Percentiles rank a stretch among this genome's conserved stretches.
Evolutionary conservation across 2,329 filamentous ascomycete genomes (phyloP).

Genomic region (Pyricularia sp.): DNA sequence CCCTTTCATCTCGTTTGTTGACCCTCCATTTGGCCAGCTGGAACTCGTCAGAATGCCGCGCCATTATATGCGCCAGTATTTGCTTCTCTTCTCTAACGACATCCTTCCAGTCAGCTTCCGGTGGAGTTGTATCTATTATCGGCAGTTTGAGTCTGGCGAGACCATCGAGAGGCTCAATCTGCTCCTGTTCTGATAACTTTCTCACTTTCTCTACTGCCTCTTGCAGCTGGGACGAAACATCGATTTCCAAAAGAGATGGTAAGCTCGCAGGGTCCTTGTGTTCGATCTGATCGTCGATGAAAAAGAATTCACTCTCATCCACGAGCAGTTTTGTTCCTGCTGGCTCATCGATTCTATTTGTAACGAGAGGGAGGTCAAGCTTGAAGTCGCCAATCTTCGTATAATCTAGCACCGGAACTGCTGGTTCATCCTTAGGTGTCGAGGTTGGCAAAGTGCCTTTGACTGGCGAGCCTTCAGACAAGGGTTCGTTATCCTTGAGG

Average conservation of each 20-base stretch:
- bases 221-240: neutral
- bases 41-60: neutral
- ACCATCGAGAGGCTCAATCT: constrained; percentile 3
- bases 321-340: neutral
- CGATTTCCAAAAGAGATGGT: neutral
- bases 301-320: neutral
- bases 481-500: neutral
- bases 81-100: neutral
- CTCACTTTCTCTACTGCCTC: neutral
- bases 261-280: neutral
- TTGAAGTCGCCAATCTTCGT: constrained; percentile 1
- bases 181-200: neutral
- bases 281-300: neutral
- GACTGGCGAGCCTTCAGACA: neutral
- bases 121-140: neutral
- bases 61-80: neutral
- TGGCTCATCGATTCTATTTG: neutral
- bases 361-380: neutral
- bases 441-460: neutral
- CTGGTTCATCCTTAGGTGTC: neutral
- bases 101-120: neutral
- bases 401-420: neutral
- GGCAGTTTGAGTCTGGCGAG: neutral
- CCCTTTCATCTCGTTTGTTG: constrained; percentile 1
- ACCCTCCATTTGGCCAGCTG: neutral